phyloP scores from a whole-genome alignment of 2,329 filamentous ascomycete genomes.

The Plenodomus tracheiphilus region DNA sequence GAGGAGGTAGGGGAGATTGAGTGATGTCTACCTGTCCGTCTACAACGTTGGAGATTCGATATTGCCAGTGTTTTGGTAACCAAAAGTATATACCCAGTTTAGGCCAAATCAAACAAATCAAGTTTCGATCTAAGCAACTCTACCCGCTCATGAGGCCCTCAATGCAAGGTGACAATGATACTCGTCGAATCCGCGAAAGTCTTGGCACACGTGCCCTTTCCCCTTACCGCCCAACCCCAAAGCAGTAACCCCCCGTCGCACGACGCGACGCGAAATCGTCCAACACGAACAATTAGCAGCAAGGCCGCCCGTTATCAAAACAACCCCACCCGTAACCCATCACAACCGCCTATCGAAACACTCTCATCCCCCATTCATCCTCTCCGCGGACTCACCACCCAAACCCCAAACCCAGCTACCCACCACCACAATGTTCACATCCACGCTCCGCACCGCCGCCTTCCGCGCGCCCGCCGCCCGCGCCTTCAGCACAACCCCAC shows the following conservation, averaged over 20 bases:
- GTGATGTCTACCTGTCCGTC: background rate
- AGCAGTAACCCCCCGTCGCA: slow-evolving; percentile 8
- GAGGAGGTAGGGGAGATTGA: slow-evolving; percentile 21
- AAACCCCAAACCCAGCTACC: slow-evolving; percentile 4
- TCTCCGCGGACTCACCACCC: background rate
- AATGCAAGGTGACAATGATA: too few relatives aligned
- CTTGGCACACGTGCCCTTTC: slow-evolving; percentile 11
- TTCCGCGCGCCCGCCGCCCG: slow-evolving; percentile 60
- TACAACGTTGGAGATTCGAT: slow-evolving; percentile 9
- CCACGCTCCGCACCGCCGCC: slow-evolving; percentile 55
- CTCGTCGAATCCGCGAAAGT: too few relatives aligned
- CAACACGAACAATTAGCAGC: slow-evolving; percentile 5
- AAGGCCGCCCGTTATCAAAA: slow-evolving; percentile 8
- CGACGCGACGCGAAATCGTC: slow-evolving; percentile 17
- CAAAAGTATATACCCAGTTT: slow-evolving; percentile 14
- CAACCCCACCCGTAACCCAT: slow-evolving; percentile 9
- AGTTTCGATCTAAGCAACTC: background rate
- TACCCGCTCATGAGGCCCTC: background rate
- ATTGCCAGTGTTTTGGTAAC: too few relatives aligned
- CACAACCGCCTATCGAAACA: background rate
- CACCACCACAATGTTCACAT: slow-evolving; percentile 31
- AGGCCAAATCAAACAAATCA: background rate
- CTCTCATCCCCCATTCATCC: background rate
- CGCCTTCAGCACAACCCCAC: slow-evolving; percentile 73
- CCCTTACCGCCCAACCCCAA: slow-evolving; percentile 6